Evolutionary conservation across 768 basidiomycete species (phyloP).

Genomic region (Boletus subparvulus): DNA sequence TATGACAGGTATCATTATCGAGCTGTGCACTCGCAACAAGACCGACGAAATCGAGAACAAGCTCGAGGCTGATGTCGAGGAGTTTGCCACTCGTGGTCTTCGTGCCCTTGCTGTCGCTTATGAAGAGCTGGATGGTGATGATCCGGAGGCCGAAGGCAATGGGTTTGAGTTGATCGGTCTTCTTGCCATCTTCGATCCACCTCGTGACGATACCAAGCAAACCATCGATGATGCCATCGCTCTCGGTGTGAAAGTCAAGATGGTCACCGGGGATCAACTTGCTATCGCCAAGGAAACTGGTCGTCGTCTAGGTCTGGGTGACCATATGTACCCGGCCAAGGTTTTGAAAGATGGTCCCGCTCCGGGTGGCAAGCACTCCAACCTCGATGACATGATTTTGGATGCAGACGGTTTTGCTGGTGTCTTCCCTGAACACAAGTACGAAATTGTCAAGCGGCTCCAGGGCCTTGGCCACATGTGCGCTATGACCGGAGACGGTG

Average conservation of each 20-base stretch:
- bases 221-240: conserved; percentile 96
- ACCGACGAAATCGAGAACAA: conserved; percentile 86
- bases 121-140: conserved; percentile 86
- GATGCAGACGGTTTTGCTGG: conserved; percentile 99
- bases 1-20: conserved; percentile 99
- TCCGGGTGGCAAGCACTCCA: conserved; percentile 78
- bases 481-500: conserved; percentile 99
- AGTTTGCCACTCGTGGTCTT: conserved; percentile 93
- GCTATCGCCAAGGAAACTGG: conserved; percentile 99
- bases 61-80: conserved; percentile 94
- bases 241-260: conserved; percentile 98
- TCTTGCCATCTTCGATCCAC: conserved; percentile 96
- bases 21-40: conserved; percentile 97
- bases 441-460: conserved; percentile 98
- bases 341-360: conserved; percentile 97
- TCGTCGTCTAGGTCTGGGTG: conserved; percentile 94
- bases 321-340: conserved; percentile 99
- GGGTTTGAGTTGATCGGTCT: conserved; percentile 98
- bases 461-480: conserved; percentile 94
- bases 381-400: conserved; percentile 97
- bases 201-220: conserved; percentile 97
- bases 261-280: conserved; percentile 99
- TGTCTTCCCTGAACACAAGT: conserved; percentile 99
- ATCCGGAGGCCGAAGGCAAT: conserved; percentile 85
- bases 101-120: conserved; percentile 93